Evolutionary conservation across 192 early-diverging fungal genomes (phyloP).

Genomic region (Coemansia sp.): DNA sequence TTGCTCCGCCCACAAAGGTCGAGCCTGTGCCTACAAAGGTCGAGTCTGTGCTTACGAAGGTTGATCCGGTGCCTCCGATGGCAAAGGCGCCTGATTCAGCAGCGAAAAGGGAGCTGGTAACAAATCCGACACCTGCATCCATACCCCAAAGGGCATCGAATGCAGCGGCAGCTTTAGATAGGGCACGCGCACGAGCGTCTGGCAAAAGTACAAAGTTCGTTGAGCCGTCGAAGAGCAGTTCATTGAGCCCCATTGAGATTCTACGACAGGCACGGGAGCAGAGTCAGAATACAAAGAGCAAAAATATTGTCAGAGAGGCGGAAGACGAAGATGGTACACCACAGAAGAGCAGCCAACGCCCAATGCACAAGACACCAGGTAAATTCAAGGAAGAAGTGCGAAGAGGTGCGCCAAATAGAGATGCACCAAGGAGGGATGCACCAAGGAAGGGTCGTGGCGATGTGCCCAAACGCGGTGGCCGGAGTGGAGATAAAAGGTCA

Average conservation of each 20-base stretch:
- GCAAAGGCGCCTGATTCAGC: neutral
- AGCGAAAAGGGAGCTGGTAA: neutral
- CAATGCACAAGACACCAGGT: neutral
- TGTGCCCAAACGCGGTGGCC: constrained; percentile 49
- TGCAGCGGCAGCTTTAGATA: neutral
- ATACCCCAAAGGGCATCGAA: neutral
- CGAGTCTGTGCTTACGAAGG: neutral
- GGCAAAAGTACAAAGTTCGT: neutral
- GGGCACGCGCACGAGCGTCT: neutral
- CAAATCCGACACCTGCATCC: neutral
- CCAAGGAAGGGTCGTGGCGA: constrained; percentile 12
- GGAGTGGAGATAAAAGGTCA: constrained; percentile 37
- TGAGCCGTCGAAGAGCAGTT: constrained; percentile 29
- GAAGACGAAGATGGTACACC: neutral
- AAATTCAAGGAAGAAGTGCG: constrained; percentile 22
- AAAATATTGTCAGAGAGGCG: neutral
- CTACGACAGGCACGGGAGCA: neutral
- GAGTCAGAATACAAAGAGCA: neutral
- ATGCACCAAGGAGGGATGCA: constrained; percentile 17
- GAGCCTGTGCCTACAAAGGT: neutral
- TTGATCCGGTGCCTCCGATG: neutral
- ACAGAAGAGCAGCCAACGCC: neutral
- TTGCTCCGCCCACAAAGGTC: neutral
- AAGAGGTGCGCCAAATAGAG: too few relatives aligned
- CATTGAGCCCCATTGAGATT: constrained; percentile 58